Percentiles rank a stretch among this genome's conserved stretches.
These are phyloP conservation scores for Aegilops tauschii DNA, from an alignment of 176 grass and related monocot species.

Conservation along the genomic window DNA sequence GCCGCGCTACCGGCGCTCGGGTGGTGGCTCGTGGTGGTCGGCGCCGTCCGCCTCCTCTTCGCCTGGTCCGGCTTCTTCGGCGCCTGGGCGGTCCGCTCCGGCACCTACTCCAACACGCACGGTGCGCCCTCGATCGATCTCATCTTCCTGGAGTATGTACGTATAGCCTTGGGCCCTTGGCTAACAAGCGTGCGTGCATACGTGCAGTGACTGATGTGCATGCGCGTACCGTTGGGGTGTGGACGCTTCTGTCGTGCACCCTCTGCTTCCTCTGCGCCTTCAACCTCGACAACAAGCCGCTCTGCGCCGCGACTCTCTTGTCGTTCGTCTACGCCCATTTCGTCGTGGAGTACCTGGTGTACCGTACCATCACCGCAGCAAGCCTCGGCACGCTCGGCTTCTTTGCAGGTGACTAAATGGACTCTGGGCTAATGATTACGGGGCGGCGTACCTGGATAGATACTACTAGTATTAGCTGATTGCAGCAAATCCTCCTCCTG, in stretches of 20 bases:
- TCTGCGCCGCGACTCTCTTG: neutral
- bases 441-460: too few relatives aligned
- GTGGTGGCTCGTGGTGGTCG: constrained; percentile 63
- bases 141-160: neutral
- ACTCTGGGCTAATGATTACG: neutral
- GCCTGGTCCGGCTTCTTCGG: constrained; percentile 63
- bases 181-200: neutral
- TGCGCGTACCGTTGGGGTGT: neutral
- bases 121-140: neutral
- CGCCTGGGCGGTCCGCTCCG: constrained; percentile 45
- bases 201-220: neutral
- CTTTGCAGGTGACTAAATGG: neutral
- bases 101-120: constrained; percentile 42
- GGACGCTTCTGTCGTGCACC: neutral
- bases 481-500: too few relatives aligned
- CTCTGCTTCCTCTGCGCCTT: constrained; percentile 8
- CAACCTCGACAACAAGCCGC: neutral
- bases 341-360: neutral
- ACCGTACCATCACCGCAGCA: neutral
- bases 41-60: constrained; percentile 37
- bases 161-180: neutral
- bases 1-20: constrained; percentile 40
- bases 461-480: too few relatives aligned
- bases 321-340: neutral
- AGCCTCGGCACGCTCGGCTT: neutral